Evolutionary conservation across 106 monocot genomes (phyloP), one percentile per base, ranked within the genome.

Genomic region (Acorus calamus): DNA sequence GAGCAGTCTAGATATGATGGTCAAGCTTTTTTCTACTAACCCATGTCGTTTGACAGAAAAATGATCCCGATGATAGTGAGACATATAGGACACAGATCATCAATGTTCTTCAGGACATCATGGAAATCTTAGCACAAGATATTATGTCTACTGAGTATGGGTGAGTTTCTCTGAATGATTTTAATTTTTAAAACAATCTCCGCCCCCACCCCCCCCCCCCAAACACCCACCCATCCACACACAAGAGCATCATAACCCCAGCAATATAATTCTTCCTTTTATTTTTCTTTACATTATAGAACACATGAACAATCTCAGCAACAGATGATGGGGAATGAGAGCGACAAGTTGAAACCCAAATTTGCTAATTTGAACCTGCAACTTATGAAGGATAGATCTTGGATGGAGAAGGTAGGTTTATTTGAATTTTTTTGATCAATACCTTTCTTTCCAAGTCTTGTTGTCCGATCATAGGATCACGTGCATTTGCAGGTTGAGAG

Each of bases 71-170:
- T 41, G 86, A 90, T 9, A 49, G 57, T 56, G 78, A 94, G 12
- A 48, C 73, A 2, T 65, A 57, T 59, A 94, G 48, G 72, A 73
- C 83, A 60, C 86, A 86, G 4, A 76, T 94, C 60, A 78, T 86
- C 59, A 94, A 87, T 82, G 87, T 94, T 55, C 67, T 94, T 49
- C 94, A 94, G 69, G 94, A 94, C 74, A 90, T 89, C 53, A 76
- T 90, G 82, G 94, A 94, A 73, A 94, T 94, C 62, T 80, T 87
- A 69, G 71, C 73, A 71, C 89, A 87, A 67, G 94, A 94, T 80
- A 71, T 90, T 11, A 87, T 94, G 90, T 76, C 56, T 14, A 69
- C 68, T 63, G 80, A 66, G 72, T 70, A 71, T 2, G 73, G 68
- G 94, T 94, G 60, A 65, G 55, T n/a, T 12, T 50, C 46, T 44